Evolutionary conservation across 1,139 yeast species (phyloP), one percentile per base, ranked within the genome.

Genomic region (Sugiyamaella grinbergsii): DNA sequence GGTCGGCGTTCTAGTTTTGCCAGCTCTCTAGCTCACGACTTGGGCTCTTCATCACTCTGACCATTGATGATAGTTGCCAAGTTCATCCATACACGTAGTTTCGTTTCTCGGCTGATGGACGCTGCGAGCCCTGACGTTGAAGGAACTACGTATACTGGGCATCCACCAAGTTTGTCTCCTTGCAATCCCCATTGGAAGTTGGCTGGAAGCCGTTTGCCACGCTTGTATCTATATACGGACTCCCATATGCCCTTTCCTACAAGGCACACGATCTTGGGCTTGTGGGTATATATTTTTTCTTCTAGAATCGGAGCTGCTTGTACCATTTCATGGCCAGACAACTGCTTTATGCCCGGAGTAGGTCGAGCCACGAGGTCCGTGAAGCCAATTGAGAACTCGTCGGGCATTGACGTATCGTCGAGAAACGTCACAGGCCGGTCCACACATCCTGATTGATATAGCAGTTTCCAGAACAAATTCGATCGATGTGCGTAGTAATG

Each of bases 221-320:
- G 47, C 47, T 72, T 63, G 58, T 66, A 68, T 50, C 68, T 71
- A 50, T 78, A 73, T 1, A 85, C 67, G 2, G 76, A 68, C 53
- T 83, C 89, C 89, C 90, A 85, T n/a, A 85, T 83, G 0, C 91
- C 91, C 58, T 84, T 84, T 0, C 95, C 95, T 2, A 85, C 78
- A 28, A 85, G 67, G 29, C 84, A 83, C 0, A 84, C 69, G 40
- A 72, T 70, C 32, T 66, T 59, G 0, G 85, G 80, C 2, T 62
- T 51, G 34, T 72, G 58, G 1, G 45, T 45, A 1, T 62, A 62
- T 45, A 86, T 70, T 52, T 79, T 82, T 0, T 59, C 58, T 15
- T 83, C 66, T 24, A 86, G 67, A 36, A 78, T 60, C 0, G 83
- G 82, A 0, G 81, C 86, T 45, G 80, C 82, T 1, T 67, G 71